phyloP scores from a whole-genome alignment of 805 yeast genomes.

The Wickerhamiella qilinensis region DNA sequence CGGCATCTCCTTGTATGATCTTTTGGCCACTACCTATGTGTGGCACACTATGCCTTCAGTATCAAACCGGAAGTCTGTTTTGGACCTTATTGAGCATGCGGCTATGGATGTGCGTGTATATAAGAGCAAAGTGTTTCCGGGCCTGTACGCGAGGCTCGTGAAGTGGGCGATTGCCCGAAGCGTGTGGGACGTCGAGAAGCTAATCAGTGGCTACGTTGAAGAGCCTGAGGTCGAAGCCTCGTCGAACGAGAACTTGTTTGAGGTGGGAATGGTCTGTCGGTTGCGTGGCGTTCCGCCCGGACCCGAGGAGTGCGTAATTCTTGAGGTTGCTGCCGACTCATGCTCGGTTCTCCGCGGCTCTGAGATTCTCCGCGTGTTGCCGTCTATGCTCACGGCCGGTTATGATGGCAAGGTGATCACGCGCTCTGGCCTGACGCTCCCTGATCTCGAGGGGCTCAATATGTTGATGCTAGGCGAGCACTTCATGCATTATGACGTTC shows the following conservation, averaged over 20 bases:
- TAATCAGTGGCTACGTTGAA: neutral
- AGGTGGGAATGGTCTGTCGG: neutral
- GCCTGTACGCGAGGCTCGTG: slow-evolving; percentile 8
- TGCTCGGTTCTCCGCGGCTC: slow-evolving; percentile 8
- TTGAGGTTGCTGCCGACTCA: slow-evolving; percentile 9
- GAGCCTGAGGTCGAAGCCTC: neutral
- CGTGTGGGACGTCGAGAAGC: slow-evolving; percentile 7
- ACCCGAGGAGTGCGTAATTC: slow-evolving; percentile 9
- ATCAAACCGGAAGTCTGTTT: slow-evolving; percentile 8
- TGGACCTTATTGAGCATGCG: slow-evolving; percentile 13
- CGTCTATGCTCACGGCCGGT: slow-evolving; percentile 8
- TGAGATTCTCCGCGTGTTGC: slow-evolving; percentile 4
- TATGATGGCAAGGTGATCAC: slow-evolving; percentile 4
- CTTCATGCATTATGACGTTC: slow-evolving; percentile 8
- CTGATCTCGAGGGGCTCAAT: slow-evolving; percentile 11
- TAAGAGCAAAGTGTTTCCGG: slow-evolving; percentile 6
- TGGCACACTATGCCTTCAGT: slow-evolving; percentile 12
- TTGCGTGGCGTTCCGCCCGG: slow-evolving; percentile 1
- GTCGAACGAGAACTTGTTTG: neutral
- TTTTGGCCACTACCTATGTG: slow-evolving; percentile 11
- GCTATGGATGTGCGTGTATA: slow-evolving; percentile 8
- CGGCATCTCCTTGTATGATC: slow-evolving; percentile 12
- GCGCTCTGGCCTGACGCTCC: slow-evolving; percentile 9
- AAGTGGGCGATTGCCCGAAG: slow-evolving; percentile 9
- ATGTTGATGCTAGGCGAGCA: slow-evolving; percentile 10